Conservation (phyloP, 2,329 filamentous ascomycete species). For the Penicillium oxalicum region DNA sequence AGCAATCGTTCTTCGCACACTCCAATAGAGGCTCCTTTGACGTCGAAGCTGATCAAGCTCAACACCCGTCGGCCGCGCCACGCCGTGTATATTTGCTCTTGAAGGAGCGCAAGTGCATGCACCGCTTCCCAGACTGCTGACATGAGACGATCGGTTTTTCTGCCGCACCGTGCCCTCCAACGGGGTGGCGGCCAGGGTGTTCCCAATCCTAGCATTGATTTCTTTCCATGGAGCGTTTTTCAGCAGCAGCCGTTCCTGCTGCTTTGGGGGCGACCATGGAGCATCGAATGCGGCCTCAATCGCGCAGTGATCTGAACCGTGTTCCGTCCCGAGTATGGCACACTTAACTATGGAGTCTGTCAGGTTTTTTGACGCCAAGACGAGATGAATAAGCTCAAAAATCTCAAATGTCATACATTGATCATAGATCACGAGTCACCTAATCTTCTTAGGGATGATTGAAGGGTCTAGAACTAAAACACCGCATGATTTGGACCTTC, state of each 20-base stretch:
- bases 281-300: constrained; percentile 30
- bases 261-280: constrained; percentile 3
- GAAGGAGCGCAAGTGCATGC: constrained; percentile 25
- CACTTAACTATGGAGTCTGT: constrained; percentile 13
- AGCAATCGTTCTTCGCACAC: constrained; percentile 31
- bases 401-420: too few species aligned
- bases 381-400: not conserved
- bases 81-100: constrained; percentile 24
- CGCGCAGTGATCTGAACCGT: constrained; percentile 25
- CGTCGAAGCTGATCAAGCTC: constrained; percentile 30
- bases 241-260: constrained; percentile 15
- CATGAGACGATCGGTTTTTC: constrained; percentile 16
- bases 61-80: constrained; percentile 18
- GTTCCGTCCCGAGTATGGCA: constrained; percentile 13
- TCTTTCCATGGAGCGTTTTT: constrained; percentile 21
- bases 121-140: constrained; percentile 11
- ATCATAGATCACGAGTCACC: too few species aligned
- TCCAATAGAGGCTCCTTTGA: constrained; percentile 40
- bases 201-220: constrained; percentile 17
- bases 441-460: too few species aligned
- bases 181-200: constrained; percentile 4
- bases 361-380: constrained; percentile 12
- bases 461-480: too few species aligned
- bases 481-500: too few species aligned
- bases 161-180: constrained; percentile 12